phyloP scores from a whole-genome alignment of 192 early-diverging fungal genomes.

The Backusella morwellensis region DNA sequence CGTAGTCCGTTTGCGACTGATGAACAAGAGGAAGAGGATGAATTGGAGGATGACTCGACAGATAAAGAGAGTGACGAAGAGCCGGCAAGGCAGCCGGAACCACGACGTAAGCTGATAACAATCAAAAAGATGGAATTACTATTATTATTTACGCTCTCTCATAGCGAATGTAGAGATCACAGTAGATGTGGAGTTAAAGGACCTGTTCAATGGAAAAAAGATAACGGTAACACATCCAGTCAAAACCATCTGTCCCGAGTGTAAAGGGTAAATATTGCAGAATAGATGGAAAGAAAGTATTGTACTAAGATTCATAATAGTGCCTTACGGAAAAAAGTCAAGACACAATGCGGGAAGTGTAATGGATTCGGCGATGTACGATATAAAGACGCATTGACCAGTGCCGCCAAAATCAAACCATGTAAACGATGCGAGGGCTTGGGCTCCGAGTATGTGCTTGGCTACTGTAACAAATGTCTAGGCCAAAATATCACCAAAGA shows the following conservation, averaged over 20 bases:
- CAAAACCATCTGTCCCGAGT: neutral
- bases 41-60: neutral
- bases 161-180: neutral
- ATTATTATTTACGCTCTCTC: neutral
- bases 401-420: fast-evolving
- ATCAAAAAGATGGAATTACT: neutral
- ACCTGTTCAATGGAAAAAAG: neutral
- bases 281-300: neutral
- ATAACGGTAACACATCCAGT: neutral
- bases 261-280: neutral
- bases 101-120: neutral
- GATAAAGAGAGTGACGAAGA: neutral
- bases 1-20: neutral
- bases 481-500: neutral
- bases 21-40: neutral
- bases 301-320: neutral
- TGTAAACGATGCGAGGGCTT: neutral
- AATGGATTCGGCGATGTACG: neutral
- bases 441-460: neutral
- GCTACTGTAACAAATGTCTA: neutral
- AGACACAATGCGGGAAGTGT: neutral
- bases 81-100: neutral
- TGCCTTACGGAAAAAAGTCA: neutral
- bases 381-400: neutral
- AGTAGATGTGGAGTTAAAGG: neutral